phyloP scores from a whole-genome alignment of 768 basidiomycete species.

The Rhodosporidiobolus odoratus region DNA sequence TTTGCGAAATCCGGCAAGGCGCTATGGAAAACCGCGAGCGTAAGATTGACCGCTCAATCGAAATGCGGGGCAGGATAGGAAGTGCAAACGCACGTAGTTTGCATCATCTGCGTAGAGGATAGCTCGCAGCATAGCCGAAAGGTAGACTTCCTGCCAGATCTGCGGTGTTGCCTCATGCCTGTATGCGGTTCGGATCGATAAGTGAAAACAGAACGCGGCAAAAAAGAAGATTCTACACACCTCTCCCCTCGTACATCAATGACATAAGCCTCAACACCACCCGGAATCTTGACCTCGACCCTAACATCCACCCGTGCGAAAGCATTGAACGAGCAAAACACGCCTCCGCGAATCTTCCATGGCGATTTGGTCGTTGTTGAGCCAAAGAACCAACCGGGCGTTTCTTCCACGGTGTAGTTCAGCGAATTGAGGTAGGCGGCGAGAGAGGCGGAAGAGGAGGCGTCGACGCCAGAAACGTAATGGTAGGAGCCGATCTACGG shows the following conservation, averaged over 20 bases:
- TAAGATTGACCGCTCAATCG: too few species aligned
- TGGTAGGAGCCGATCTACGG: slow-evolving; percentile 87
- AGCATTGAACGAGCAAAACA: slow-evolving; percentile 95
- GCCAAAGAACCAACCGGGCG: slow-evolving; percentile 73
- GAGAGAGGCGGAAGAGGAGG: slow-evolving; percentile 92
- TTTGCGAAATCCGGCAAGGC: slow-evolving; percentile 87
- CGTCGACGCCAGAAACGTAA: slow-evolving; percentile 96
- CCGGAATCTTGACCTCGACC: slow-evolving; percentile 97
- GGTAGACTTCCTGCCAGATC: slow-evolving; percentile 95
- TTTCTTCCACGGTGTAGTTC: slow-evolving; percentile 91
- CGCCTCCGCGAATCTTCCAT: slow-evolving; percentile 90
- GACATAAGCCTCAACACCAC: slow-evolving; percentile 89
- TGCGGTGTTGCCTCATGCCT: slow-evolving; percentile 86
- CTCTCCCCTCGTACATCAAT: slow-evolving; percentile 90
- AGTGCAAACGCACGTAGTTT: slow-evolving; percentile 54
- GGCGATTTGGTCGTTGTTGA: slow-evolving; percentile 57
- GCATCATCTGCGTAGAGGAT: slow-evolving; percentile 96
- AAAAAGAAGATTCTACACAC: slow-evolving; percentile 54
- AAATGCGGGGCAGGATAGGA: background rate
- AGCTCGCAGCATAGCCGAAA: slow-evolving; percentile 82
- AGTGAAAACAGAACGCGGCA: slow-evolving; percentile 1
- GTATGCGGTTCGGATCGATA: background rate
- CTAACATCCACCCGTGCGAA: slow-evolving; percentile 94
- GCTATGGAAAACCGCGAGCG: background rate
- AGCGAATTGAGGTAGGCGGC: slow-evolving; percentile 98